Percentiles rank a stretch among this genome's conserved stretches.
Conservation (phyloP, 352 stramenopile genomes). For the Phytophthora multivora region DNA sequence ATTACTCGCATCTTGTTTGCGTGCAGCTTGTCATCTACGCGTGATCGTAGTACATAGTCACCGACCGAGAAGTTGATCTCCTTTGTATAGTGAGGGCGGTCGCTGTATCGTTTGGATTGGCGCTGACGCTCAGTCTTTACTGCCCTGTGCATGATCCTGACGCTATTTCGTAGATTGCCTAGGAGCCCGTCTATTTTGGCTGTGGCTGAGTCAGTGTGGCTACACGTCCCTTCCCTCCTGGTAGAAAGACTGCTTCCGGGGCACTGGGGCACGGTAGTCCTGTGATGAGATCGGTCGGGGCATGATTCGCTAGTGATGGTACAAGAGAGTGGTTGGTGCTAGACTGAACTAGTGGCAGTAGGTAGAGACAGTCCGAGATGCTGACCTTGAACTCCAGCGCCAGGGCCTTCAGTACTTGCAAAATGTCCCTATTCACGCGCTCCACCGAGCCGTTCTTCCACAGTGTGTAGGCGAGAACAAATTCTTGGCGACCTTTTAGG, state of each 20-base stretch:
- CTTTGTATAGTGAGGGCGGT: not conserved
- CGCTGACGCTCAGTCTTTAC: not conserved
- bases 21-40: slow-evolving; percentile 12
- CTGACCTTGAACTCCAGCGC: slow-evolving; percentile 1
- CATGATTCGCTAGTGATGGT: not conserved
- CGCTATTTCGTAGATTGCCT: not conserved
- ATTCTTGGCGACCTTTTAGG: slow-evolving; percentile 1
- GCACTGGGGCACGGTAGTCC: slow-evolving; percentile 2
- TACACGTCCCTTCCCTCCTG: not conserved
- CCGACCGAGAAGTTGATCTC: slow-evolving; percentile 21
- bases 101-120: not conserved
- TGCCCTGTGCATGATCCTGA: slow-evolving; percentile 16
- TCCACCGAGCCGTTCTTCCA: slow-evolving; percentile 9
- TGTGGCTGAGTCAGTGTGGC: not conserved
- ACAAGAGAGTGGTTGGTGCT: slow-evolving; percentile 8
- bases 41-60: slow-evolving; percentile 35
- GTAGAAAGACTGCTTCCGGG: not conserved
- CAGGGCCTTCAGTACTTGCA: slow-evolving; percentile 3
- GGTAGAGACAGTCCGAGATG: not conserved
- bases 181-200: not conserved
- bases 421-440: not conserved
- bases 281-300: not conserved
- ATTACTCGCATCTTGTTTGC: slow-evolving; percentile 32
- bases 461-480: slow-evolving; percentile 4
- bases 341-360: not conserved